Evolutionary conservation across 768 basidiomycete genomes (phyloP).

Genomic region (Polyporus arcularius): DNA sequence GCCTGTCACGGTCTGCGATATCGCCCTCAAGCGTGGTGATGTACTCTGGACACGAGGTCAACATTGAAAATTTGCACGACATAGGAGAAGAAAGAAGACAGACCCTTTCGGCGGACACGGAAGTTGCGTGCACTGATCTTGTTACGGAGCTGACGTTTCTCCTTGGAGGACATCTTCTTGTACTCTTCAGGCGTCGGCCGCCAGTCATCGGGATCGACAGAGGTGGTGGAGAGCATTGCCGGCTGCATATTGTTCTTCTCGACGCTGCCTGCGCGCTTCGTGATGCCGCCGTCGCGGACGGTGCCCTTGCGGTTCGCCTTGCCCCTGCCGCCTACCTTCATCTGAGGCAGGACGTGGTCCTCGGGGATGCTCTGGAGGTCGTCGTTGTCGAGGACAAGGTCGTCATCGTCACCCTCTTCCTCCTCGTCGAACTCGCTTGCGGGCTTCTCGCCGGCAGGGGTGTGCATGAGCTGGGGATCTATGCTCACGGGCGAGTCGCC

Average conservation of each 20-base stretch:
- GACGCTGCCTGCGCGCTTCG: slow-evolving; percentile 51
- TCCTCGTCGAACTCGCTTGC: slow-evolving; percentile 45
- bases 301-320: slow-evolving; percentile 51
- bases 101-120: slow-evolving; percentile 91
- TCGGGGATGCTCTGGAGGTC: slow-evolving; percentile 28
- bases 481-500: slow-evolving; percentile 45
- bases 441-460: slow-evolving; percentile 51
- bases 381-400: slow-evolving; percentile 35
- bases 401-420: slow-evolving; percentile 31
- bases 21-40: slow-evolving; percentile 92
- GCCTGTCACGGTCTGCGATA: slow-evolving; percentile 87
- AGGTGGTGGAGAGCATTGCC: slow-evolving; percentile 24
- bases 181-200: slow-evolving; percentile 90
- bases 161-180: slow-evolving; percentile 92
- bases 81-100: slow-evolving; percentile 16
- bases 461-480: slow-evolving; percentile 77
- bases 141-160: slow-evolving; percentile 94
- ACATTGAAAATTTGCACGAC: slow-evolving; percentile 3
- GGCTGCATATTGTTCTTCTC: slow-evolving; percentile 39
- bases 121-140: slow-evolving; percentile 97
- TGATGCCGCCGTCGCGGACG: slow-evolving; percentile 72
- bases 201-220: slow-evolving; percentile 70
- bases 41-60: slow-evolving; percentile 61
- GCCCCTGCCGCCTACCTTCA: slow-evolving; percentile 51
- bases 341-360: slow-evolving; percentile 49